Evolutionary conservation across 2,329 filamentous ascomycete species (phyloP), one percentile per base, ranked within the genome.

Genomic region (Colletotrichum sp.): DNA sequence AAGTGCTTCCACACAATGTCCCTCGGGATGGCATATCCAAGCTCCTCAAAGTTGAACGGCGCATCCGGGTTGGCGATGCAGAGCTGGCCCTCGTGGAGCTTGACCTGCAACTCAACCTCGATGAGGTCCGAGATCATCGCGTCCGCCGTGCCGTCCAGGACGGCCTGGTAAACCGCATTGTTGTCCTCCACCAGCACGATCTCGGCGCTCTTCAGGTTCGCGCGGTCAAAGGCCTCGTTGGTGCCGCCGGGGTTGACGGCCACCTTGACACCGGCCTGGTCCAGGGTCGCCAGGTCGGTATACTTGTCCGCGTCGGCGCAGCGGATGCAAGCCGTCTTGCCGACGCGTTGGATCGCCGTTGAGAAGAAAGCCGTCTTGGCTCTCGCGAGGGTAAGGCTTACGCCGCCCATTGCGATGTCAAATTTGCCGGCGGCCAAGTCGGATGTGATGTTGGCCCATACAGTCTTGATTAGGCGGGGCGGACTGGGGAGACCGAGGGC

Each of bases 11-110:
- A 75, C 1, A 73, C 73, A 34, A 73, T 54, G 27, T 75, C 73
- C 11, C 61, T 29, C 1, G 70, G 47, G 7, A 75, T 33, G 5
- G 73, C 70, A 31, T 75, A 75, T 4, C 66, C 73, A 9, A 75
- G 31, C 43, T 75, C 73, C 57, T 75, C 73, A 36, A 75, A 75
- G 47, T 75, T 75, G 34, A 75, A 75, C 11, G 73, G 70, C n/a
- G 18, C 24, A 6, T 57, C 66, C 15, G 66, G 36, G 57, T 75
- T 70, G 13, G 67, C 70, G 18, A 73, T 65, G 18, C 73, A 75
- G 15, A 75, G 66, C 34, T 75, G 34, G 4, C 70, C 73, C 29
- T 66, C 29, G 4, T 73, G 70, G 0, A 75, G 54, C 13, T 43
- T 69, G 1, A 67, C 73, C 43, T 75, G 73, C 57, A 75, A 24